Evolutionary conservation across 495 filamentous ascomycete species (phyloP), one percentile per base, ranked within the genome.

Genomic region (Articulospora tetracladia): DNA sequence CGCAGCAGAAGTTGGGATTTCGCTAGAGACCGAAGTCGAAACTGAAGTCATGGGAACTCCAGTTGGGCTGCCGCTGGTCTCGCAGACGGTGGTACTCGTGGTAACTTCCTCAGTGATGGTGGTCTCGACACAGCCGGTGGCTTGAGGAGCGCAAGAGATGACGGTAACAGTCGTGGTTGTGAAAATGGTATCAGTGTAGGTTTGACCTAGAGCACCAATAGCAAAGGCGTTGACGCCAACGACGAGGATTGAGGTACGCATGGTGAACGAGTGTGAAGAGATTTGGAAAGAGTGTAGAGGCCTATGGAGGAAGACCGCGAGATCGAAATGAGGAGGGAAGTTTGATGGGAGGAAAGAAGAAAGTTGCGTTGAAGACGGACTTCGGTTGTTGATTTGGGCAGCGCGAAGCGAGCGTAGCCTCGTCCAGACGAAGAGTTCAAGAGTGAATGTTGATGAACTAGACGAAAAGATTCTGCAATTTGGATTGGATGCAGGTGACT

Each of bases 41-140:
- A 52, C 27, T 24, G 63, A 24, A n/a, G 55, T 28, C 59, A 30
- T 65, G 39, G 63, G 55, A 17, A 66, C n/a, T n/a, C n/a, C 60
- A 28, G 69, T 59, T 32, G 72, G 68, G 32, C 72, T 70, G 62
- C 28, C 79, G 73, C n/a, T 44, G 15, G 39, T 44, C 10, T 8
- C 7, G 75, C 81, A 75, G 57, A 70, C 66, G 53, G 78, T 71
- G 67, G 70, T 69, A 32, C 70, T 72, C 10, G 75, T 72, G 66
- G 72, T 76, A 72, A 76, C 77, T 69, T 73, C 60, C 57, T 75
- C 77, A 64, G 79, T 73, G 64, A 78, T 79, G 67, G 77, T 65
- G 27, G 75, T 77, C 54, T 71, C 62, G 32, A 76, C 77, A 64
- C 75, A 61, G 26, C 47, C 62, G 8, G 55, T 58, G 12, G 28